A percentile compares a stretch with the other conserved stretches of the same genome.
phyloP scores from a whole-genome alignment of 306 rosid genomes.

The Citrullus amarus region DNA sequence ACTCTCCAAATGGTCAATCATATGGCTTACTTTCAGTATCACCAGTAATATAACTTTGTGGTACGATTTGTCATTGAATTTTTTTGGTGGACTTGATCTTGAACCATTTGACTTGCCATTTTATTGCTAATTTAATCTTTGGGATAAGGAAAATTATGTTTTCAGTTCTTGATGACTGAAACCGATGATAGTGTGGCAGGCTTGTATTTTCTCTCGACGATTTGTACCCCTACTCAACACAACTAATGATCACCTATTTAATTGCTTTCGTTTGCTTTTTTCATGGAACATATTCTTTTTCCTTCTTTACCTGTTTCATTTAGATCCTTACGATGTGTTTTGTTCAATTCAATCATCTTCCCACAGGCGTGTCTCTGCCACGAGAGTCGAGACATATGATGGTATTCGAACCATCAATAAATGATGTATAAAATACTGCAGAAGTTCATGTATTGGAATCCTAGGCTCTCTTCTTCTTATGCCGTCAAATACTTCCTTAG shows the following conservation, averaged over 20 bases:
- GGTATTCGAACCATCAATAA: background rate
- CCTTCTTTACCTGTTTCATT: background rate
- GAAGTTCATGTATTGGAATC: background rate
- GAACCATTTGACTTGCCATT: background rate
- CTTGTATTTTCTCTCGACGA: too few relatives aligned
- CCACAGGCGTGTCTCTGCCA: background rate
- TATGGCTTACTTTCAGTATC: background rate
- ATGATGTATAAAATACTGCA: background rate
- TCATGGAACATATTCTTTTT: background rate
- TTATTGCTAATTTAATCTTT: background rate
- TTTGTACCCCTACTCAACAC: too few relatives aligned
- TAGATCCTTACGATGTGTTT: background rate
- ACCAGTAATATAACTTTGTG: background rate
- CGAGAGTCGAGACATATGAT: background rate
- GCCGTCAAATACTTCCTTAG: constrained; percentile 15
- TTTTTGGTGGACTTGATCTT: background rate
- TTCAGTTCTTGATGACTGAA: background rate
- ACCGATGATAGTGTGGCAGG: background rate
- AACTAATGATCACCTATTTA: background rate
- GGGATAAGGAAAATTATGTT: too few relatives aligned
- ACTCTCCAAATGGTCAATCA: too few relatives aligned
- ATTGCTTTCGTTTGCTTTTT: background rate
- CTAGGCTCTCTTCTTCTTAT: background rate
- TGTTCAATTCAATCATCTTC: background rate
- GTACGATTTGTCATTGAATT: background rate